phyloP scores from a whole-genome alignment of 1,284 basidiomycete genomes.

The Sparassis latifolia region DNA sequence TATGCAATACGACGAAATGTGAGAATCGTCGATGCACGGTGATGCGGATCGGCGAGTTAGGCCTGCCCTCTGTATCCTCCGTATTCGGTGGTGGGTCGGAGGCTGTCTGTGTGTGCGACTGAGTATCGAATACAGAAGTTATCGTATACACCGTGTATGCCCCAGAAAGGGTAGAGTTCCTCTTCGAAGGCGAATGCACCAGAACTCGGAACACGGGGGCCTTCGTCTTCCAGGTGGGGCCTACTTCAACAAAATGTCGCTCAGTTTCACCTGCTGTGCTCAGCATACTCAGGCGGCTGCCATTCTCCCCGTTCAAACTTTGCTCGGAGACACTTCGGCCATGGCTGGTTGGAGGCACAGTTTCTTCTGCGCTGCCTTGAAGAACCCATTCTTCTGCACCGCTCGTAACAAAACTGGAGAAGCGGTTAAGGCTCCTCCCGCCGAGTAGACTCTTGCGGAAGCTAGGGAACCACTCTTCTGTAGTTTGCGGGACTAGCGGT shows the following conservation, averaged over 20 bases:
- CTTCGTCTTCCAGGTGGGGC: conserved; percentile 68
- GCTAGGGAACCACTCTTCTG: conserved; percentile 73
- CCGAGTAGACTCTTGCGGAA: conserved; percentile 67
- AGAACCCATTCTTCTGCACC: conserved; percentile 80
- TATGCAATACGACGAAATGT: conserved; percentile 76
- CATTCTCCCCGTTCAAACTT: conserved; percentile 28
- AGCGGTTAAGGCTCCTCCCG: conserved; percentile 73
- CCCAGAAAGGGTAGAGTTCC: conserved; percentile 56
- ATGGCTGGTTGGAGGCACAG: conserved; percentile 15
- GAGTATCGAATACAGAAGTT: conserved; percentile 60
- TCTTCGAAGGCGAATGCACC: conserved; percentile 75
- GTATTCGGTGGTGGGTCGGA: conserved; percentile 14
- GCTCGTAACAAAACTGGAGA: conserved; percentile 79
- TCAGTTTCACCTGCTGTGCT: conserved; percentile 48
- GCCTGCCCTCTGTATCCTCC: conserved; percentile 15
- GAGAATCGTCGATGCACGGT: conserved; percentile 80
- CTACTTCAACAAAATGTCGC: conserved; percentile 66
- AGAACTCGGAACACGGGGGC: conserved; percentile 66
- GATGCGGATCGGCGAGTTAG: conserved; percentile 42
- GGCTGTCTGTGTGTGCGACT: conserved; percentile 10
- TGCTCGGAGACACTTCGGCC: conserved; percentile 3
- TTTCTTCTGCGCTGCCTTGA: conserved; percentile 36
- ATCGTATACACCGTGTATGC: conserved; percentile 74
- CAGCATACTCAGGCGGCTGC: conserved; percentile 10
- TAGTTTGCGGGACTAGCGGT: conserved; percentile 61